Base-by-base conservation (phyloP, 495 filamentous ascomycete species). In the Talaromyces nanjingensis region DNA sequence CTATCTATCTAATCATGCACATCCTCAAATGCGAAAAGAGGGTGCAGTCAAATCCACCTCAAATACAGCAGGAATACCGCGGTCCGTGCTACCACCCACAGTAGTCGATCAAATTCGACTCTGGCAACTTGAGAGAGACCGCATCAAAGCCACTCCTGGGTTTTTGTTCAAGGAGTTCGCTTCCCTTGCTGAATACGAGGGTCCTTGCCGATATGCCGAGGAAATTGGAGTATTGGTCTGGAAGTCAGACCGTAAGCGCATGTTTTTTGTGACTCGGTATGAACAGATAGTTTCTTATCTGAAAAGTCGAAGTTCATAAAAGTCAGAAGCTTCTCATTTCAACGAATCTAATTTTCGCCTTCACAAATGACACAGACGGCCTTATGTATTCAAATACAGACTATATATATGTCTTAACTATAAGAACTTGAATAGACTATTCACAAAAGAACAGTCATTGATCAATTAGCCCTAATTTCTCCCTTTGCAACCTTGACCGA, bases 81-180 rank as follows among this genome's bases (percentile, higher is more conserved):
- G 67, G 9, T 87, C 90, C 16, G 79, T 96, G 7, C 80, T 98
- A 1, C 94, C 96, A 2, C 91, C 94, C 2, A 98, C 96, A 0
- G 96, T 98, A 27, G 91, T 97, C 49, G 94, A 98, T 78, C 94
- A 98, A 77, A 97, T 98, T 65, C 82, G 93, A 6, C 83, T 98
- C 9, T 98, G 94, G 94, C 94, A 98, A 78, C 89, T 97, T 59
- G 96, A 98, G 72, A 89, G 92, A 33, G 96, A 98, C 72, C 83
- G 94, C 59, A 93, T 98, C 81, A 87, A 87, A 71, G 82, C 89
- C 5, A 92, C 86, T 11, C 73, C 81, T 5, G 94, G 94, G 2
- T 97, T 89, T 72, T 71, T 97, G 34, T 96, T 98, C 81, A 89
- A 88, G 65, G 93, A 97, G 52, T 97, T 98, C 69, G 85, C 84